Evolutionary conservation across 257 asterid species (phyloP).

Genomic region (Solanum rostratum): DNA sequence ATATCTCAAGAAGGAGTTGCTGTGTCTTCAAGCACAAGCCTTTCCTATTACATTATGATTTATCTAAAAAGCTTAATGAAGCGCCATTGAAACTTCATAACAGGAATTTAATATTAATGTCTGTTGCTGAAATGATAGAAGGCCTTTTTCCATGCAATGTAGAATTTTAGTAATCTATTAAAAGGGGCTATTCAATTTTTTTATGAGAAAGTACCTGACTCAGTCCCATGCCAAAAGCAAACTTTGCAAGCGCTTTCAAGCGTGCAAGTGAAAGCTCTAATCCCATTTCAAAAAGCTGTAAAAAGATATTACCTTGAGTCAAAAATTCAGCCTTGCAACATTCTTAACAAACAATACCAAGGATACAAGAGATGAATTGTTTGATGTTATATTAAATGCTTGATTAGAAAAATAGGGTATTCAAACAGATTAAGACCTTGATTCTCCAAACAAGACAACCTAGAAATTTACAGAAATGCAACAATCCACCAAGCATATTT

Average conservation of each 20-base stretch:
- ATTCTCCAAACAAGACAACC: not conserved
- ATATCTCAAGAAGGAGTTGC: not conserved
- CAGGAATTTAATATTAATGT: not conserved
- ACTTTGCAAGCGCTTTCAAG: constrained; percentile 89
- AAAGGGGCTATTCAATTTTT: not conserved
- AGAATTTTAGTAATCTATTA: not conserved
- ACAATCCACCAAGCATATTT: not conserved
- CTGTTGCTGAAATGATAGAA: not conserved
- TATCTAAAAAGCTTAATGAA: not conserved
- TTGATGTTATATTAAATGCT: not conserved
- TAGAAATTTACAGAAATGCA: not conserved
- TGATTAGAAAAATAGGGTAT: not conserved
- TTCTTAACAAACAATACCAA: not conserved
- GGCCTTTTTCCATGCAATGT: not conserved
- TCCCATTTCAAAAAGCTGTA: constrained; percentile 99
- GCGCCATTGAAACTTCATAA: not conserved
- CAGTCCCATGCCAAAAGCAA: constrained; percentile 93
- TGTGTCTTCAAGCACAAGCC: not conserved
- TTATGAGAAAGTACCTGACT: constrained; percentile 55
- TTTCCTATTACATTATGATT: not conserved
- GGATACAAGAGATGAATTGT: not conserved
- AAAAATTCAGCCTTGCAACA: constrained; percentile 1
- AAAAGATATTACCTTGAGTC: constrained; percentile 17
- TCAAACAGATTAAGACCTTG: not conserved
- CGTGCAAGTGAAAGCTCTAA: constrained; percentile 98